phyloP scores from a whole-genome alignment of 2,329 filamentous ascomycete genomes.

The Clarireedia paspali region DNA sequence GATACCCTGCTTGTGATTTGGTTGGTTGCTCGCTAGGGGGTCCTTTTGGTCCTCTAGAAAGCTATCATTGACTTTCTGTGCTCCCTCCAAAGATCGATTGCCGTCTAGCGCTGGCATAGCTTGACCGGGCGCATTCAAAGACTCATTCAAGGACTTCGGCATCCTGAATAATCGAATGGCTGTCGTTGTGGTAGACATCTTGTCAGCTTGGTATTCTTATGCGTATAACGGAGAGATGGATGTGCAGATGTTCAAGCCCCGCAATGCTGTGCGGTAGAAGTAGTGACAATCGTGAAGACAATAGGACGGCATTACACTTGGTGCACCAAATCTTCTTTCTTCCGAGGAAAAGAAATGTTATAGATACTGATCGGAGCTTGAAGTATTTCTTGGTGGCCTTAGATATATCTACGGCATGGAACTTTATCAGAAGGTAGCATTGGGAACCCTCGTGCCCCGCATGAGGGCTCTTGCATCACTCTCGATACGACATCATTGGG shows the following conservation, averaged over 20 bases:
- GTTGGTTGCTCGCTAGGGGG: slow-evolving; percentile 38
- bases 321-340: slow-evolving; percentile 1
- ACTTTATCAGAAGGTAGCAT: slow-evolving; percentile 12
- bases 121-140: slow-evolving; percentile 42
- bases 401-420: slow-evolving; percentile 20
- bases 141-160: slow-evolving; percentile 66
- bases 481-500: background rate
- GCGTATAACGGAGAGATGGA: slow-evolving; percentile 69
- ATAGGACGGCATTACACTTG: slow-evolving; percentile 61
- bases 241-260: slow-evolving; percentile 76
- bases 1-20: slow-evolving; percentile 54
- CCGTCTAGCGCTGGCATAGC: slow-evolving; percentile 16
- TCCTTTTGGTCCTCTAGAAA: slow-evolving; percentile 40
- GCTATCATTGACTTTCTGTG: slow-evolving; percentile 44
- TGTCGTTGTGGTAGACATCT: slow-evolving; percentile 51
- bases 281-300: slow-evolving; percentile 85
- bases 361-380: background rate
- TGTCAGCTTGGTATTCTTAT: slow-evolving; percentile 42
- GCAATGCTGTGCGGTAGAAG: slow-evolving; percentile 84
- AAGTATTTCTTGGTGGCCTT: slow-evolving; percentile 12
- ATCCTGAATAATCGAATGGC: slow-evolving; percentile 64
- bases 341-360: background rate
- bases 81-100: slow-evolving; percentile 38
- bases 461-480: slow-evolving; percentile 14
- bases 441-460: slow-evolving; percentile 16